Percentiles rank a stretch among this genome's conserved stretches.
These are phyloP conservation scores for Cerioporus squamosus DNA, from an alignment of 1,284 basidiomycete species.

Conservation along the genomic window DNA sequence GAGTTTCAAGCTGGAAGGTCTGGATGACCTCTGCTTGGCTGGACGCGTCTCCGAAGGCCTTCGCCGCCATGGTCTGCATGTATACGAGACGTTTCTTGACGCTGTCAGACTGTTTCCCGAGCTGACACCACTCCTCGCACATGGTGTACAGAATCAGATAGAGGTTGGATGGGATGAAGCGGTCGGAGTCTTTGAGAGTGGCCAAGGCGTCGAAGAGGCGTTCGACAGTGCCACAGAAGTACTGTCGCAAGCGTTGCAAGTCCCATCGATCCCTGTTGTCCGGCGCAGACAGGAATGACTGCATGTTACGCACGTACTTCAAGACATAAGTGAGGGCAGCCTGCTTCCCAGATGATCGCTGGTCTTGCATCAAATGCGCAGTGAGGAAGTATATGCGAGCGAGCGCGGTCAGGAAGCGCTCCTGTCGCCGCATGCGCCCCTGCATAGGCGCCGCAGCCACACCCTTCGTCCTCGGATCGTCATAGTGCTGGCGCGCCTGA, in stretches of 20 bases:
- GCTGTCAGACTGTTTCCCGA: slow-evolving; percentile 77
- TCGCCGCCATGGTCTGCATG: slow-evolving; percentile 76
- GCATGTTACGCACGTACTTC: slow-evolving; percentile 86
- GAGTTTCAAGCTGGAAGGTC: slow-evolving; percentile 76
- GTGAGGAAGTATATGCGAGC: slow-evolving; percentile 90
- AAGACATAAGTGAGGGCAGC: slow-evolving; percentile 81
- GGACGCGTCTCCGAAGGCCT: slow-evolving; percentile 50
- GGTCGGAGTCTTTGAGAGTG: slow-evolving; percentile 73
- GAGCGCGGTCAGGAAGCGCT: slow-evolving; percentile 87
- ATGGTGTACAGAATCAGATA: slow-evolving; percentile 83
- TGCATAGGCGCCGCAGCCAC: slow-evolving; percentile 40
- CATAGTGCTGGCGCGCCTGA: slow-evolving; percentile 81
- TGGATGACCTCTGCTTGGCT: slow-evolving; percentile 61
- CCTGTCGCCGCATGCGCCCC: slow-evolving; percentile 73
- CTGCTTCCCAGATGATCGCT: slow-evolving; percentile 72
- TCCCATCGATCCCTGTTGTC: slow-evolving; percentile 81
- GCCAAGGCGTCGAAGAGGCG: slow-evolving; percentile 83
- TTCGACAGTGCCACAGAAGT: slow-evolving; percentile 90
- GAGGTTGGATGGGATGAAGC: slow-evolving; percentile 78
- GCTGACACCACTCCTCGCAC: slow-evolving; percentile 94
- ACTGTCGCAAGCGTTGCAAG: slow-evolving; percentile 83
- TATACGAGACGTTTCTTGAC: slow-evolving; percentile 75
- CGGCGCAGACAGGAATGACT: slow-evolving; percentile 72
- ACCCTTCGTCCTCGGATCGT: slow-evolving; percentile 68
- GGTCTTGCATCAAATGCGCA: slow-evolving; percentile 76